Evolutionary conservation across 1,284 basidiomycete genomes (phyloP).

Genomic region (Grifola frondosa): DNA sequence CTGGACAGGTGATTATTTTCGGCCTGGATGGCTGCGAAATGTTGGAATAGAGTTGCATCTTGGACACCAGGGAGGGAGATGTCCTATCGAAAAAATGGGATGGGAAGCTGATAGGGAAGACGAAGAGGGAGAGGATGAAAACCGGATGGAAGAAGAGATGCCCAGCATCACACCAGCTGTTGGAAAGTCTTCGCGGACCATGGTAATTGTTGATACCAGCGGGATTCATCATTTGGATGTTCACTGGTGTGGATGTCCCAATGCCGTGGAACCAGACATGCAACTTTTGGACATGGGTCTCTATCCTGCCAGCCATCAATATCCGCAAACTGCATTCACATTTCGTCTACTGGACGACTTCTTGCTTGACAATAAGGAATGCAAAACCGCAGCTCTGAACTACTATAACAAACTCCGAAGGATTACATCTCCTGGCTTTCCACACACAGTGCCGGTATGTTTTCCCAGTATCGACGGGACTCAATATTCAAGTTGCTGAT

Average conservation of each 20-base stretch:
- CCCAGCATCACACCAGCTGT: background rate
- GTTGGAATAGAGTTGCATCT: background rate
- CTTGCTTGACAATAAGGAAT: background rate
- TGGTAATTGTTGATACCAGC: background rate
- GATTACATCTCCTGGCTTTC: background rate
- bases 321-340: background rate
- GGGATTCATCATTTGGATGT: background rate
- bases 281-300: background rate
- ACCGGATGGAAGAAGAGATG: background rate
- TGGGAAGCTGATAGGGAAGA: background rate
- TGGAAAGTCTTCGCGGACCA: background rate
- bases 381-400: background rate
- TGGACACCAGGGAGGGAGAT: no score
- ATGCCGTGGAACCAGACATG: background rate
- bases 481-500: no score
- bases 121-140: background rate
- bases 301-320: background rate
- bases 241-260: background rate
- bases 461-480: background rate
- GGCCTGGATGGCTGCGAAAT: background rate
- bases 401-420: constrained; percentile 1
- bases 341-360: background rate
- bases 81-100: no score
- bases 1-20: background rate
- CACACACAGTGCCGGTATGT: constrained; percentile 1